A percentile compares a stretch with the other conserved stretches of the same genome.
Evolutionary conservation across 768 basidiomycete genomes (phyloP).

Genomic region (Agrocybe pediades): DNA sequence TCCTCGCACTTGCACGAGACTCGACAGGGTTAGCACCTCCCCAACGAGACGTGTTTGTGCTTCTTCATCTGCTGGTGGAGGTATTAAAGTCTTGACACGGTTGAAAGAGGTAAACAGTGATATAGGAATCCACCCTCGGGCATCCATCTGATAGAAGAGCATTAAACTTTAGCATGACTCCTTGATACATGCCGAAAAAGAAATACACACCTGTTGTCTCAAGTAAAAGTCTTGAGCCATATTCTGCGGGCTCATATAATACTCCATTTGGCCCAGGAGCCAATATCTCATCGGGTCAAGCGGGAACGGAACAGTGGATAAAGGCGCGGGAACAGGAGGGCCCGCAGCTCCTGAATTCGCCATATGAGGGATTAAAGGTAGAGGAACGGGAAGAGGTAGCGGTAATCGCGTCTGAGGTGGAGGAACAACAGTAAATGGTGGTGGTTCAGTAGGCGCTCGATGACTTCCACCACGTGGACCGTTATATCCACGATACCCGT

Average conservation of each 20-base stretch:
- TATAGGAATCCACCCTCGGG: conserved; percentile 84
- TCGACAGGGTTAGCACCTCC: conserved; percentile 70
- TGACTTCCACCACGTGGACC: not conserved
- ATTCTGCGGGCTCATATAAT: conserved; percentile 90
- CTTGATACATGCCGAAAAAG: conserved; percentile 9
- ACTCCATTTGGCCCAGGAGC: conserved; percentile 85
- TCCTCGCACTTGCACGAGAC: conserved; percentile 66
- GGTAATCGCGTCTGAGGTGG: not conserved
- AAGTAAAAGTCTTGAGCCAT: conserved; percentile 87
- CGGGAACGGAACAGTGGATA: conserved; percentile 49
- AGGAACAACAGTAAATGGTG: not conserved
- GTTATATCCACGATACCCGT: not conserved
- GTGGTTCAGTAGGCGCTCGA: not conserved
- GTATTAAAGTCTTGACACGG: conserved; percentile 71
- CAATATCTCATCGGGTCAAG: conserved; percentile 68
- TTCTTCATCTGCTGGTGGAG: not conserved
- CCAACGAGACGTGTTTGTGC: conserved; percentile 57
- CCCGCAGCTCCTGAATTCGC: not conserved
- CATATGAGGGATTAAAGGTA: not conserved
- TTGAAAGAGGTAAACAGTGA: conserved; percentile 85
- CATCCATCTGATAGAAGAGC: conserved; percentile 71
- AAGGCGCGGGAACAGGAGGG: conserved; percentile 47
- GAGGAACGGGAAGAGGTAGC: not conserved
- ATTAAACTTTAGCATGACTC: not conserved
- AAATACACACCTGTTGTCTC: conserved; percentile 64